These are phyloP conservation scores for Halophytophthora batemanensis DNA, from an alignment of 352 stramenopile species.

Conservation along the genomic window DNA sequence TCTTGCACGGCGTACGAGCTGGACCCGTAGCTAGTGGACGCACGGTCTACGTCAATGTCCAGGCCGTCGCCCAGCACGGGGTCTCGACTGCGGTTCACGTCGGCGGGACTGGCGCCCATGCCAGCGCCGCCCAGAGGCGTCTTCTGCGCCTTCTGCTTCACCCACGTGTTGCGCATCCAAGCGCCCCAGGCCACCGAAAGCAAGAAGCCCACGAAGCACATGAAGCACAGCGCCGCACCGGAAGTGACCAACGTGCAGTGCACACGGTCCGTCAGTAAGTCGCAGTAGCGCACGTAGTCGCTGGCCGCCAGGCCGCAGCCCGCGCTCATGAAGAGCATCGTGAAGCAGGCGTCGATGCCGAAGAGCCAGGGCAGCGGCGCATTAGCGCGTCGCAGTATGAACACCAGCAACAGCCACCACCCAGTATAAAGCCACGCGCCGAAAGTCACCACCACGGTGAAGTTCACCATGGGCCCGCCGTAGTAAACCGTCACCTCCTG, in stretches of 20 bases:
- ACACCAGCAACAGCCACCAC: conserved; percentile 50
- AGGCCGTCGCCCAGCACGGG: conserved; percentile 19
- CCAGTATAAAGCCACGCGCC: conserved; percentile 45
- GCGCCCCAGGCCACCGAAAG: conserved; percentile 57
- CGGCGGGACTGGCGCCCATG: neutral
- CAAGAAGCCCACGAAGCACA: conserved; percentile 59
- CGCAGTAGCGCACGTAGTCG: conserved; percentile 70
- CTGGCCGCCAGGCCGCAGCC: conserved; percentile 55
- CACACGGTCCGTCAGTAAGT: conserved; percentile 33
- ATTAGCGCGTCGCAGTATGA: conserved; percentile 21
- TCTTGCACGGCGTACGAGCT: conserved; percentile 28
- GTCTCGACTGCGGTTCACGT: conserved; percentile 2
- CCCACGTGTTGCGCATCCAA: conserved; percentile 42
- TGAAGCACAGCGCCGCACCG: conserved; percentile 49
- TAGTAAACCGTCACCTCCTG: conserved; percentile 52
- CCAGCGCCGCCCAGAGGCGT: too few relatives aligned
- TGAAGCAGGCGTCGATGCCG: conserved; percentile 55
- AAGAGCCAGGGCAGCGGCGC: conserved; percentile 48
- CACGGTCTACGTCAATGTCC: conserved; percentile 19
- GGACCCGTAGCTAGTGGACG: conserved; percentile 23
- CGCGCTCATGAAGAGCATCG: conserved; percentile 65
- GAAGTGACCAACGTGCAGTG: conserved; percentile 48
- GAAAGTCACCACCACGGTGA: conserved; percentile 63
- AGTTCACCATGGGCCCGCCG: conserved; percentile 55
- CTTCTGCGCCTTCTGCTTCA: conserved; percentile 20